A percentile compares a stretch with the other conserved stretches of the same genome.
Conservation (phyloP, 2,329 filamentous ascomycete species). For the Pseudogymnoascus sp. region DNA sequence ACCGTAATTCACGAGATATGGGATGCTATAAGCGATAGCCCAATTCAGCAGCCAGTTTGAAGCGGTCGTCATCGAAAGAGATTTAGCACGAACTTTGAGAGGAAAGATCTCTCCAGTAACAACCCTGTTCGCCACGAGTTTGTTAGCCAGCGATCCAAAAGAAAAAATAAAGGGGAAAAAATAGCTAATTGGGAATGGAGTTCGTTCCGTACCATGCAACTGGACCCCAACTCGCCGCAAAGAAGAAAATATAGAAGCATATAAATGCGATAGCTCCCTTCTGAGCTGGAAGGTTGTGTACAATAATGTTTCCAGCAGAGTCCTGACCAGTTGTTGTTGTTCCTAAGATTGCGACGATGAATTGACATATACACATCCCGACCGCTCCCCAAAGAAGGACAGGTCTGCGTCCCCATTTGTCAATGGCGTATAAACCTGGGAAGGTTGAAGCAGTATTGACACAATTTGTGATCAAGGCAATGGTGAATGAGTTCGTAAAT, state of each 20-base stretch:
- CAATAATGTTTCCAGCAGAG: slow-evolving; percentile 37
- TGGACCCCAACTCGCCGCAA: slow-evolving; percentile 69
- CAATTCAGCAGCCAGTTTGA: slow-evolving; percentile 76
- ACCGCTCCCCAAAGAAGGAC: slow-evolving; percentile 65
- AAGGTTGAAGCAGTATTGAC: slow-evolving; percentile 72
- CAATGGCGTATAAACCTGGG: slow-evolving; percentile 65
- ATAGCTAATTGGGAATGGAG: neutral
- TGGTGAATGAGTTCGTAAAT: slow-evolving; percentile 55
- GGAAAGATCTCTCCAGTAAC: slow-evolving; percentile 65
- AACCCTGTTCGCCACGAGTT: slow-evolving; percentile 44
- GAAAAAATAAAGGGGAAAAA: neutral
- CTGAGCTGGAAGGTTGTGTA: slow-evolving; percentile 43
- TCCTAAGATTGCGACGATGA: slow-evolving; percentile 57
- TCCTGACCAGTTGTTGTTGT: slow-evolving; percentile 47
- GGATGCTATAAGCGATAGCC: slow-evolving; percentile 71
- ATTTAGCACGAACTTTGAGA: slow-evolving; percentile 62
- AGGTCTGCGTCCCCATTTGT: slow-evolving; percentile 66
- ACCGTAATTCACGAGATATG: slow-evolving; percentile 66
- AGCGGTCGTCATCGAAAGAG: slow-evolving; percentile 66
- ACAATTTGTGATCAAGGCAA: slow-evolving; percentile 65
- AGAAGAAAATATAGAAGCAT: slow-evolving; percentile 69
- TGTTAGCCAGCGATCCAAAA: neutral
- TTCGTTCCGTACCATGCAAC: slow-evolving; percentile 47
- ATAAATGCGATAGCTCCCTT: slow-evolving; percentile 56
- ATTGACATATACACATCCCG: slow-evolving; percentile 63